These are phyloP conservation scores for Podospora didyma DNA, from an alignment of 495 filamentous ascomycete species.

Conservation along the genomic window DNA sequence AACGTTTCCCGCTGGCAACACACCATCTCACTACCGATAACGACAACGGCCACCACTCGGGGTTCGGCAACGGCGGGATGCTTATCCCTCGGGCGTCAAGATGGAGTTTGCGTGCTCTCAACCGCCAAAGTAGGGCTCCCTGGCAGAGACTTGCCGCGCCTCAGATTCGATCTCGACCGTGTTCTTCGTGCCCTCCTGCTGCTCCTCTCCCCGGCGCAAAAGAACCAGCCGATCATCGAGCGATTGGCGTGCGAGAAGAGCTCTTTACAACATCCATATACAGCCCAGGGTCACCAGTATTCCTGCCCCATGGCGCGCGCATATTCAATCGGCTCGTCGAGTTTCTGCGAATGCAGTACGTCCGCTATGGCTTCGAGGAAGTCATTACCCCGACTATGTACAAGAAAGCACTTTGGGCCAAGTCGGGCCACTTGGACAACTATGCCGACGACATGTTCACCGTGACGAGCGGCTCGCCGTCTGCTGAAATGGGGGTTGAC, in stretches of 20 bases:
- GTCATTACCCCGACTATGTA: conserved; percentile 93
- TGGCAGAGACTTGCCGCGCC: not conserved
- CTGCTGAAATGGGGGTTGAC: no score
- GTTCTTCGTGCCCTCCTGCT: conserved; percentile 26
- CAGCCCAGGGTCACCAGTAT: conserved; percentile 84
- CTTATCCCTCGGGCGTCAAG: conserved; percentile 18
- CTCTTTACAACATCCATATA: conserved; percentile 76
- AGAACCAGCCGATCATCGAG: conserved; percentile 59
- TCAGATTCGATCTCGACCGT: conserved; percentile 10
- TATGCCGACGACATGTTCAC: conserved; percentile 96
- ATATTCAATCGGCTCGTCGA: conserved; percentile 83
- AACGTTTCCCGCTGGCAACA: no score
- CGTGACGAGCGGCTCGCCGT: conserved; percentile 57
- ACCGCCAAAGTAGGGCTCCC: conserved; percentile 3
- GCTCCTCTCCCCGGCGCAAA: not conserved
- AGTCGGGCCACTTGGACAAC: conserved; percentile 88
- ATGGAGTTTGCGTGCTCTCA: conserved; percentile 12
- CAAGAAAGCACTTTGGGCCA: conserved; percentile 85
- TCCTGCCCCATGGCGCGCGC: conserved; percentile 79
- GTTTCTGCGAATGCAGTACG: conserved; percentile 85
- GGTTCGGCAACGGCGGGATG: conserved; percentile 17
- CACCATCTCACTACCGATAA: no score
- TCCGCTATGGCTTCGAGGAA: conserved; percentile 83
- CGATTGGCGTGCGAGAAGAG: conserved; percentile 64
- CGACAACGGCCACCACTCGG: not conserved